Evolutionary conservation across 2,329 filamentous ascomycete species (phyloP).

Genomic region (Scleromitrula shiraiana): DNA sequence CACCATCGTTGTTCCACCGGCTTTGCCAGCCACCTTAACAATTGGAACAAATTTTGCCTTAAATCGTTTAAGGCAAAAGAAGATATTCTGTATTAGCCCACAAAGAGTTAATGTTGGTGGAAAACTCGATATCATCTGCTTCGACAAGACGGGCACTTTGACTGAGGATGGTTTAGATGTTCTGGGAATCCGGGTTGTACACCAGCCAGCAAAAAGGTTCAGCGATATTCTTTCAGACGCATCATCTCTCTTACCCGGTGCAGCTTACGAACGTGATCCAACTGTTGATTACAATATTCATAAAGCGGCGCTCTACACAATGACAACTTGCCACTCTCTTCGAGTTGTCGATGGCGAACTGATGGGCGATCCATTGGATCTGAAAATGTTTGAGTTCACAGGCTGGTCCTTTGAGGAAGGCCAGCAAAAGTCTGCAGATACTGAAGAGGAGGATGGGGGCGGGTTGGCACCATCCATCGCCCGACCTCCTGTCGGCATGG

Average conservation of each 20-base stretch:
- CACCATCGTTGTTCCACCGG: conserved; percentile 94
- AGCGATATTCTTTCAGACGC: conserved; percentile 67
- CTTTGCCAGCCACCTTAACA: conserved; percentile 85
- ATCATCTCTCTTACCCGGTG: conserved; percentile 45
- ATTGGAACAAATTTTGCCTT: conserved; percentile 97
- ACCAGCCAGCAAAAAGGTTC: conserved; percentile 54
- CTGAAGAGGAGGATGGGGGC: conserved; percentile 65
- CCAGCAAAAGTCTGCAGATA: conserved; percentile 54
- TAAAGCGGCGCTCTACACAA: conserved; percentile 75
- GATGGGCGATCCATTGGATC: conserved; percentile 85
- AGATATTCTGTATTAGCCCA: conserved; percentile 96
- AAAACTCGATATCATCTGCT: conserved; percentile 92
- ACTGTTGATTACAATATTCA: conserved; percentile 51
- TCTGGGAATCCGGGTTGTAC: conserved; percentile 74
- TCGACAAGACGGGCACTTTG: conserved; percentile 97
- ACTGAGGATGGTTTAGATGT: conserved; percentile 96
- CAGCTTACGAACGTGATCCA: conserved; percentile 48
- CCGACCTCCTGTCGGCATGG: conserved; percentile 59
- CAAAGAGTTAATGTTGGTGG: conserved; percentile 95
- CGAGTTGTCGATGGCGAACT: conserved; percentile 80
- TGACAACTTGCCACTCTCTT: conserved; percentile 95
- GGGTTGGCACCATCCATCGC: conserved; percentile 83
- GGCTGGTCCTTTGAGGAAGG: conserved; percentile 89
- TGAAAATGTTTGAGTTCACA: conserved; percentile 99
- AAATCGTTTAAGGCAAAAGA: conserved; percentile 72